Conservation (phyloP, 768 basidiomycete genomes). For the Kwoniella botswanensis region DNA sequence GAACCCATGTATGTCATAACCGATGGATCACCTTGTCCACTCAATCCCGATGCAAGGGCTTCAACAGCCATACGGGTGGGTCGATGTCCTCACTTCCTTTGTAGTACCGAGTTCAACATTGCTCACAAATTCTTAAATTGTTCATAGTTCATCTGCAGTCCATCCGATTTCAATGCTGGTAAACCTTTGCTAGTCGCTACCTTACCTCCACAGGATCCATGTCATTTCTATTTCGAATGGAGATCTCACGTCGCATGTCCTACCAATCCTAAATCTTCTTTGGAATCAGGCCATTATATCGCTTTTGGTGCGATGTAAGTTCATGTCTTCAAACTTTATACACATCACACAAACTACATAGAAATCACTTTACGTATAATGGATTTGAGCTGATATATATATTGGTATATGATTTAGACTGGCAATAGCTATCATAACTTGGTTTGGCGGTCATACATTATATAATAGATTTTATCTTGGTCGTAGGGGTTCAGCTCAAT, state of each 20-base stretch:
- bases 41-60: conserved; percentile 62
- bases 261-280: conserved; percentile 64
- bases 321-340: no score
- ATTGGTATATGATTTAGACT: conserved; percentile 59
- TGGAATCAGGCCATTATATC: conserved; percentile 62
- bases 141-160: conserved; percentile 73
- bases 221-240: conserved; percentile 84
- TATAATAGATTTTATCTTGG: conserved; percentile 80
- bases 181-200: conserved; percentile 68
- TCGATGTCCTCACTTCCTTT: background rate
- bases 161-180: conserved; percentile 66
- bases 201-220: conserved; percentile 66
- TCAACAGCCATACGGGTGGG: conserved; percentile 66
- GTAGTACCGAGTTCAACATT: background rate
- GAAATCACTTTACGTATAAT: background rate
- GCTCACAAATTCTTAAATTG: background rate
- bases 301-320: conserved; percentile 69
- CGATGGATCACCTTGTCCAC: conserved; percentile 70
- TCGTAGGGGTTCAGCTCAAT: conserved; percentile 63
- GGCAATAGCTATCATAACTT: conserved; percentile 67
- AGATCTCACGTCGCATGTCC: conserved; percentile 81
- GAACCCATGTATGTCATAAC: conserved; percentile 67
- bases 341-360: no score
- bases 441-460: conserved; percentile 71
- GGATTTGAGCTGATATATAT: background rate